phyloP scores from a whole-genome alignment of 768 basidiomycete genomes.

The Multifurca ochricompacta region DNA sequence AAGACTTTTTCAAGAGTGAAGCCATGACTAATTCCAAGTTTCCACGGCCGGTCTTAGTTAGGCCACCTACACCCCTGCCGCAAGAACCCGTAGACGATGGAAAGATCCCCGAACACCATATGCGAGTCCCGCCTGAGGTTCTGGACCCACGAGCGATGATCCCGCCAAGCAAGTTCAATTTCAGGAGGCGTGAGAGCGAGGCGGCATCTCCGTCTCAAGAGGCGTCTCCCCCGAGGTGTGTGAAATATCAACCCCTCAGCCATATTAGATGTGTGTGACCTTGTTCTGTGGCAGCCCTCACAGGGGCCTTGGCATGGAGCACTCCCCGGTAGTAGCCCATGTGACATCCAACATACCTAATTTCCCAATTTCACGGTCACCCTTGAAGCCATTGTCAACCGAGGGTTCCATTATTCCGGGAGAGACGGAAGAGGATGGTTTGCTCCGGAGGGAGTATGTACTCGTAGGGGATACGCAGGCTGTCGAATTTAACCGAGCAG shows the following conservation, averaged over 20 bases:
- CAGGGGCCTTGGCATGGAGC: not conserved
- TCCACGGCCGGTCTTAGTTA: conserved; percentile 40
- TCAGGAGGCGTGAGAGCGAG: conserved; percentile 35
- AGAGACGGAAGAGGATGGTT: conserved; percentile 76
- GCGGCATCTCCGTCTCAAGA: conserved; percentile 4
- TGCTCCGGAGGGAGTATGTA: conserved; percentile 83
- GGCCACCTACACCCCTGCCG: conserved; percentile 26
- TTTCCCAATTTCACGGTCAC: not conserved
- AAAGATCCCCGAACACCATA: conserved; percentile 63
- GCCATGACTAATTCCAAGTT: conserved; percentile 76
- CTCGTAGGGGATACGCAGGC: conserved; percentile 85
- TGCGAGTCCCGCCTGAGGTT: conserved; percentile 70
- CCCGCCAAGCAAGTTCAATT: conserved; percentile 75
- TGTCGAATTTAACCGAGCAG: conserved; percentile 85
- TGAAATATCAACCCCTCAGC: not conserved
- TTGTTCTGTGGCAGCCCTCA: not conserved
- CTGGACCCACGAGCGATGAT: conserved; percentile 75
- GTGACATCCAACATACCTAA: not conserved
- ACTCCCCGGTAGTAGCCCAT: not conserved
- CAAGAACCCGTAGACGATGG: conserved; percentile 25
- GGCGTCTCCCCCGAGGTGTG: conserved; percentile 7
- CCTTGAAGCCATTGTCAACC: conserved; percentile 34
- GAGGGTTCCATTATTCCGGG: conserved; percentile 69
- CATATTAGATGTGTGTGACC: not conserved
- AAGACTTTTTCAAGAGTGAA: conserved; percentile 83